Conservation (phyloP, 352 stramenopile species). For the Phytophthora vignae region DNA sequence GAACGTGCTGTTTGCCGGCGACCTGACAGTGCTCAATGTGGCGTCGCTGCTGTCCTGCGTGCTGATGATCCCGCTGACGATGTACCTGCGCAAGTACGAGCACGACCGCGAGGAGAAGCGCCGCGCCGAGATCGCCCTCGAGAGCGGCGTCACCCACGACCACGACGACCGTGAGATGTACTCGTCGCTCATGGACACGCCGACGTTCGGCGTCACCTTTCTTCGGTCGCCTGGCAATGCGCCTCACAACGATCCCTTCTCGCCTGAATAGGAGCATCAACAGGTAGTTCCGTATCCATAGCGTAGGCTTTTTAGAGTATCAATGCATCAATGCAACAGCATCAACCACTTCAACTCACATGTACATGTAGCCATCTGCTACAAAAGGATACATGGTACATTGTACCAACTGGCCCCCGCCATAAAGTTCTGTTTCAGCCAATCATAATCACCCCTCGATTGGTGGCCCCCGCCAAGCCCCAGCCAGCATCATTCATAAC, state of each 20-base stretch:
- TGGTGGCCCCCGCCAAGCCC: not conserved
- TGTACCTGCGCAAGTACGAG: constrained; percentile 66
- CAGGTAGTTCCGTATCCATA: not conserved
- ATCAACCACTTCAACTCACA: constrained; percentile 5
- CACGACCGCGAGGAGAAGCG: constrained; percentile 49
- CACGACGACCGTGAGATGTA: constrained; percentile 42
- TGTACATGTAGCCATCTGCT: not conserved
- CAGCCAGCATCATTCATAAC: constrained; percentile 19
- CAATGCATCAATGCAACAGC: not conserved
- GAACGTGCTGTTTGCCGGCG: constrained; percentile 64
- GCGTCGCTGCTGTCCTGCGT: constrained; percentile 61
- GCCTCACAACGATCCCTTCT: constrained; percentile 35
- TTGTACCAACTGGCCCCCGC: not conserved
- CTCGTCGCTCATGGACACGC: constrained; percentile 56
- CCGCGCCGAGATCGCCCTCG: constrained; percentile 41
- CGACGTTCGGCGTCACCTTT: constrained; percentile 58
- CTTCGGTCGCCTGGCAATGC: constrained; percentile 59
- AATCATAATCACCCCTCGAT: not conserved
- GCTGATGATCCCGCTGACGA: constrained; percentile 66
- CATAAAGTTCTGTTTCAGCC: not conserved
- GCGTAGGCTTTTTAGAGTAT: constrained; percentile 2
- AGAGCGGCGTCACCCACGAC: constrained; percentile 22
- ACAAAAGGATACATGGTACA: not conserved
- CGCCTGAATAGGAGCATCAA: constrained; percentile 25
- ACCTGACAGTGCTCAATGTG: constrained; percentile 63